These are phyloP conservation scores for Macrolepiota fuliginosa DNA, from an alignment of 768 basidiomycete species.

Conservation along the genomic window DNA sequence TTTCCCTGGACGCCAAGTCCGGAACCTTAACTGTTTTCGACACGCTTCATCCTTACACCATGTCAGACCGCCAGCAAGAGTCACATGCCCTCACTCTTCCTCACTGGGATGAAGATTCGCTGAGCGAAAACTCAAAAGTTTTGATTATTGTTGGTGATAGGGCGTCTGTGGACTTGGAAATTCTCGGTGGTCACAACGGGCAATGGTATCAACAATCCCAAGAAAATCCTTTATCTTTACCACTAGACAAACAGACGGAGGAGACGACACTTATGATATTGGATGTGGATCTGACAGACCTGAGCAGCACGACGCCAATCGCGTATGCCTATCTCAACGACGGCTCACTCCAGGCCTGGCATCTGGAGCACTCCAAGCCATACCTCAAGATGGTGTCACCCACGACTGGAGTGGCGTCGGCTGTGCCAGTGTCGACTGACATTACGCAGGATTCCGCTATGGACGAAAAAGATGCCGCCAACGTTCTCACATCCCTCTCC, in stretches of 20 bases:
- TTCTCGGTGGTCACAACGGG: slow-evolving; percentile 36
- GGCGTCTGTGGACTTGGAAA: slow-evolving; percentile 45
- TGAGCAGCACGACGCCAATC: slow-evolving; percentile 45
- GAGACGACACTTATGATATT: slow-evolving; percentile 70
- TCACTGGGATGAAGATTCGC: slow-evolving; percentile 44
- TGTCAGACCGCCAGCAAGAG: slow-evolving; percentile 36
- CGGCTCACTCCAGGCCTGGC: slow-evolving; percentile 75
- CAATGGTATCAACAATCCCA: slow-evolving; percentile 50
- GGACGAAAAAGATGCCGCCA: slow-evolving; percentile 11
- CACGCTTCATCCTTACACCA: slow-evolving; percentile 39
- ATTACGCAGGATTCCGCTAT: slow-evolving; percentile 3
- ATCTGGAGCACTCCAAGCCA: slow-evolving; percentile 55
- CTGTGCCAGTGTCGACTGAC: neutral
- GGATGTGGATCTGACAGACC: slow-evolving; percentile 62
- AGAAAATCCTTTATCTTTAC: slow-evolving; percentile 57
- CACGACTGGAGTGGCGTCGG: slow-evolving; percentile 14
- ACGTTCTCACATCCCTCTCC: slow-evolving; percentile 10
- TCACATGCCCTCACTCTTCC: slow-evolving; percentile 36
- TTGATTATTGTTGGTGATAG: slow-evolving; percentile 45
- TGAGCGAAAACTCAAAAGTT: slow-evolving; percentile 35
- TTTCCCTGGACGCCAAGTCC: slow-evolving; percentile 41
- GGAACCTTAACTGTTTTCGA: slow-evolving; percentile 36
- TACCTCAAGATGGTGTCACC: slow-evolving; percentile 55
- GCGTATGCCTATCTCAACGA: slow-evolving; percentile 78
- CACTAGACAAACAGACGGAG: slow-evolving; percentile 64